Evolutionary conservation across 2,329 filamentous ascomycete species (phyloP).

Genomic region (Alternaria sp.): DNA sequence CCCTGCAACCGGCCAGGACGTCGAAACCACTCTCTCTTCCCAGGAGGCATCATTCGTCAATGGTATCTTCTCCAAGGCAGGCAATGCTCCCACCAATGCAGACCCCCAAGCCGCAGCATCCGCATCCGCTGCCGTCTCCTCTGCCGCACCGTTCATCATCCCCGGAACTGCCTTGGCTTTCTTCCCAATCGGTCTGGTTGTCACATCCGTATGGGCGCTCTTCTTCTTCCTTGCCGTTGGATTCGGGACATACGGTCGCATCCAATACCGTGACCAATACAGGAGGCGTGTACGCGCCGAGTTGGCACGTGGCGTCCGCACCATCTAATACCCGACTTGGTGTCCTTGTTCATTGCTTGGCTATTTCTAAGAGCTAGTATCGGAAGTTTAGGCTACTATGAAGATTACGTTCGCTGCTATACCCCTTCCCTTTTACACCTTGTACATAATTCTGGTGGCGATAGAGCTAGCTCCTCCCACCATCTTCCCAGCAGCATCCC

Average conservation of each 20-base stretch:
- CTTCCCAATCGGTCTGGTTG: slow-evolving; percentile 72
- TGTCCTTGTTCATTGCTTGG: background rate
- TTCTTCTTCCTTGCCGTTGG: slow-evolving; percentile 62
- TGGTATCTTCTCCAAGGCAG: slow-evolving; percentile 69
- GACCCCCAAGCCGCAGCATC: slow-evolving; percentile 52
- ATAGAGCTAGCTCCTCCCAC: slow-evolving; percentile 1
- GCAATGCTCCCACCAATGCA: slow-evolving; percentile 54
- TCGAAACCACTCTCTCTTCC: slow-evolving; percentile 70
- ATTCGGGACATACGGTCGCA: slow-evolving; percentile 70
- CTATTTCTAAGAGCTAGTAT: slow-evolving; percentile 3
- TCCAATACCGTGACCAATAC: slow-evolving; percentile 70
- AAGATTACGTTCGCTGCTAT: slow-evolving; percentile 26
- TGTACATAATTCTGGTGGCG: slow-evolving; percentile 27
- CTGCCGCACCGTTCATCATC: slow-evolving; percentile 65
- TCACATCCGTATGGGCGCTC: slow-evolving; percentile 68
- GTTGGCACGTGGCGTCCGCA: slow-evolving; percentile 38
- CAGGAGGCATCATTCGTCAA: slow-evolving; percentile 75
- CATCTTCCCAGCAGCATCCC: background rate
- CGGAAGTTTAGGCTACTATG: slow-evolving; percentile 2
- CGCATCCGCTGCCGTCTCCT: slow-evolving; percentile 50
- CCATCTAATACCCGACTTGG: slow-evolving; percentile 35
- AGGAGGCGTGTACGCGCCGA: slow-evolving; percentile 58
- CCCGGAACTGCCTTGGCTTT: slow-evolving; percentile 72
- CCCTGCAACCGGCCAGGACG: slow-evolving; percentile 53
- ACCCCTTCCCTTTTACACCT: slow-evolving; percentile 23